A percentile compares a stretch with the other conserved stretches of the same genome.
Evolutionary conservation across 768 basidiomycete species (phyloP).

Genomic region (Amanita thiersii): DNA sequence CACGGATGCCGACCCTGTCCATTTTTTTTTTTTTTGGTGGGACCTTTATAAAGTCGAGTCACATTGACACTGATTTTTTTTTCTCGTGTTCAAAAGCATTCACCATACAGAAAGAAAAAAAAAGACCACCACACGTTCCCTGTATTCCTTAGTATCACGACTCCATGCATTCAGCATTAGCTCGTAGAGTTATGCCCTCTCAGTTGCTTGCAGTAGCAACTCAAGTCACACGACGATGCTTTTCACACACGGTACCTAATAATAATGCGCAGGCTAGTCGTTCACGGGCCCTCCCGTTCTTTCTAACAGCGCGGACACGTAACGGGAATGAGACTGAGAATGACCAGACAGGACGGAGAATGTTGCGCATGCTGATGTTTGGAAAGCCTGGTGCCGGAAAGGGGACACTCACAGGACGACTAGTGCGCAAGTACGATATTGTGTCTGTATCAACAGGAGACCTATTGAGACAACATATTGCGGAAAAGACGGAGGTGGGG

Average conservation of each 20-base stretch:
- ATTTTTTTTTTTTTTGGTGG: not conserved
- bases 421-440: slow-evolving; percentile 78
- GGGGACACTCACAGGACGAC: slow-evolving; percentile 70
- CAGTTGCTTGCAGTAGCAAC: not conserved
- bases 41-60: too few species aligned
- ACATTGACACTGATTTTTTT: not conserved
- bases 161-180: not conserved
- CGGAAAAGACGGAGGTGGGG: slow-evolving; percentile 67
- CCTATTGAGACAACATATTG: slow-evolving; percentile 77
- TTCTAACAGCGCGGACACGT: slow-evolving; percentile 28
- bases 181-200: not conserved
- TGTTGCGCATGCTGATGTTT: slow-evolving; percentile 67
- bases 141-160: too few species aligned
- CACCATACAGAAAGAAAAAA: too few species aligned
- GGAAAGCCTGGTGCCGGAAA: slow-evolving; percentile 82
- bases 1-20: not conserved
- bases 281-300: slow-evolving; percentile 42
- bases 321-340: not conserved
- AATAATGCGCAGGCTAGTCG: not conserved
- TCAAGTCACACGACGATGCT: not conserved
- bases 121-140: too few species aligned
- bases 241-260: not conserved
- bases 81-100: too few species aligned
- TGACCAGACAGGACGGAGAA: not conserved
- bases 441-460: slow-evolving; percentile 78